Evolutionary conservation across 2,329 filamentous ascomycete genomes (phyloP), one percentile per base, ranked within the genome.

Genomic region (Zymoseptoria tritici): DNA sequence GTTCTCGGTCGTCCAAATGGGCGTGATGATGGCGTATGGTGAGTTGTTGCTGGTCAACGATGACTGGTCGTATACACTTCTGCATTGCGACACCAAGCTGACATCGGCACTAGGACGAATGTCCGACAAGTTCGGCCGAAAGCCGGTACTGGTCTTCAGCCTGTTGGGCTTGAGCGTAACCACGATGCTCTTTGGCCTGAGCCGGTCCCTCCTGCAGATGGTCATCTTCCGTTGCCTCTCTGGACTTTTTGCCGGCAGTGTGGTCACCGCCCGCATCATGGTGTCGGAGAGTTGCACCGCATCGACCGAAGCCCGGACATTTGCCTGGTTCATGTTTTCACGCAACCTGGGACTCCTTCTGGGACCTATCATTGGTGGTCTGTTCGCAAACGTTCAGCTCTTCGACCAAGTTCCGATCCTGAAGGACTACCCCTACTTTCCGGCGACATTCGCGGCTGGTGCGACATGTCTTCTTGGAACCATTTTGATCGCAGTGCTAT

Each of bases 251-350:
- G 85, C 85, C 0, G 89, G 89, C 0, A 88, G 85, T 9, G 80
- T 89, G 54, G 83, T 93, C 62, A 88, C 89, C 6, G 83, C 93
- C 59, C 81, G 90, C 36, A 86, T 88, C 7, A 91, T 92, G 87
- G 79, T 93, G 31, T 82, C 83, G 20, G 90, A 93, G 73, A 84
- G 85, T 65, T 87, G 84, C 72, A 88, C 86, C 0, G 75, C 81
- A 4, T 80, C 82, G 62, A 91, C 85, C 0, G 88, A 92, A 73
- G 89, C 89, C 0, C 77, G 80, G 24, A 85, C 86, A 0, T 93
- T 92, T 69, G 86, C 86, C 68, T 88, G 85, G 78, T 91, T 91
- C 70, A 87, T 88, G 8, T 90, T 93, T 69, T 79, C 82, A 0
- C 62, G 84, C 6, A 92, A 93, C 65, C 29, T 92, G 7, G 89